Conservation (phyloP, 768 basidiomycete species). For the Boletus huronensis region DNA sequence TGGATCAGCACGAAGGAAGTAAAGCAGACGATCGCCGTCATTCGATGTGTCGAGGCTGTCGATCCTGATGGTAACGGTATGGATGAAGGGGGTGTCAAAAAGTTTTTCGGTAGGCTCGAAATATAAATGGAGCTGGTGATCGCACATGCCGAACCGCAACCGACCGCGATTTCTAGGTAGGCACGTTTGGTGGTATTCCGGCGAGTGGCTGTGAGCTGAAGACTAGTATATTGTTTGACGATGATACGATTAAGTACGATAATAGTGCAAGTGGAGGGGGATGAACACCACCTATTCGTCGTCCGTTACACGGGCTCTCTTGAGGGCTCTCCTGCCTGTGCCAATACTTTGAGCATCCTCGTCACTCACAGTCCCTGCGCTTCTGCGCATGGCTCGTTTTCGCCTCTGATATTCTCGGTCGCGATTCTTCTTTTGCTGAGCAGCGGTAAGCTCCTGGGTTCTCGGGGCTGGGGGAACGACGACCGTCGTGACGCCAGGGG, state of each 20-base stretch:
- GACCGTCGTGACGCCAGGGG: slow-evolving; percentile 71
- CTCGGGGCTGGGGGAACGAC: slow-evolving; percentile 72
- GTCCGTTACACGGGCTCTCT: slow-evolving; percentile 62
- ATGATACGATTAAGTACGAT: slow-evolving; percentile 8
- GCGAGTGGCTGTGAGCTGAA: neutral
- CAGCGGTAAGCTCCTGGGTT: slow-evolving; percentile 62
- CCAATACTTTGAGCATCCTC: slow-evolving; percentile 53
- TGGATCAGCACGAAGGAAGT: slow-evolving; percentile 81
- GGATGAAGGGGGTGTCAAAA: slow-evolving; percentile 50
- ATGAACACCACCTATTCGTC: slow-evolving; percentile 48
- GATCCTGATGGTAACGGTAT: slow-evolving; percentile 72
- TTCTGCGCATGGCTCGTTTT: slow-evolving; percentile 64
- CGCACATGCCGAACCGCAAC: no score
- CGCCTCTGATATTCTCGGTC: slow-evolving; percentile 79
- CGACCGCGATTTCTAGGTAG: neutral
- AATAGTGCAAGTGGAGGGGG: neutral
- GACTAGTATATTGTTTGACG: neutral
- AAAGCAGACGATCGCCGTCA: slow-evolving; percentile 69
- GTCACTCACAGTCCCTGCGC: slow-evolving; percentile 67
- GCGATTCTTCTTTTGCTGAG: slow-evolving; percentile 73
- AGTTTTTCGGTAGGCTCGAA: slow-evolving; percentile 48
- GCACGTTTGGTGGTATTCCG: neutral
- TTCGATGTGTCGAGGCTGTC: slow-evolving; percentile 76
- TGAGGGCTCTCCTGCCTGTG: slow-evolving; percentile 58
- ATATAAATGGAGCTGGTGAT: slow-evolving; percentile 23